Conservation (phyloP, 257 asterid genomes). For the Solanum infundibuliforme region DNA sequence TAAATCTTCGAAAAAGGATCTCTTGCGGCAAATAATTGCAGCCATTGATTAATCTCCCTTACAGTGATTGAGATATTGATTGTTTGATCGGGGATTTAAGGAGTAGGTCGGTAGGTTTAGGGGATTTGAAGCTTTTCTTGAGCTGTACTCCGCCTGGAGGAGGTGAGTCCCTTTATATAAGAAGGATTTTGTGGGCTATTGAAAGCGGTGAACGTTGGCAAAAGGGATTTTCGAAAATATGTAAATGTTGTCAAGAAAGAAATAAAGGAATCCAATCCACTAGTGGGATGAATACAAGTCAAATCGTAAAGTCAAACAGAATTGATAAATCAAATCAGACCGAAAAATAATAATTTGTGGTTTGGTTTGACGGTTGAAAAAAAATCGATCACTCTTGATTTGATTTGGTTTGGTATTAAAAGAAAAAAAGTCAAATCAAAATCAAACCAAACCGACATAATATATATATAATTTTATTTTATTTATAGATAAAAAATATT, state of each 20-base stretch:
- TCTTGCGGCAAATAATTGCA: slow-evolving; percentile 70
- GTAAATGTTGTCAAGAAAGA: too few relatives aligned
- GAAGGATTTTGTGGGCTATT: neutral
- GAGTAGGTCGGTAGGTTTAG: neutral
- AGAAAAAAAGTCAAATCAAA: too few relatives aligned
- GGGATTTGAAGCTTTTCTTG: neutral
- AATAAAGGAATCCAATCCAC: too few relatives aligned
- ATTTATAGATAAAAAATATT: too few relatives aligned
- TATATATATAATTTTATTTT: too few relatives aligned
- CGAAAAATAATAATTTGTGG: fast-evolving
- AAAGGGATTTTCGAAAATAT: neutral
- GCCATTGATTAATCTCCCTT: slow-evolving; percentile 38
- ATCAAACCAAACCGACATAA: too few relatives aligned
- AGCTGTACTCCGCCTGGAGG: neutral
- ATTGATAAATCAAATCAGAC: too few relatives aligned
- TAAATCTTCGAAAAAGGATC: slow-evolving; percentile 69
- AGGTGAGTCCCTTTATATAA: neutral
- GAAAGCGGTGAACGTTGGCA: neutral
- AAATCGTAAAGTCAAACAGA: too few relatives aligned
- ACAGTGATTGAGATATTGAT: neutral
- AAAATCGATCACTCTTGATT: fast-evolving
- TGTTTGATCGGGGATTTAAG: neutral
- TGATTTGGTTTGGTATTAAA: too few relatives aligned
- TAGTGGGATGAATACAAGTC: too few relatives aligned
- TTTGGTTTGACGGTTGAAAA: too few relatives aligned